These are phyloP conservation scores for Xerocomus brunneocitrinus DNA, from an alignment of 768 basidiomycete species.

Conservation along the genomic window DNA sequence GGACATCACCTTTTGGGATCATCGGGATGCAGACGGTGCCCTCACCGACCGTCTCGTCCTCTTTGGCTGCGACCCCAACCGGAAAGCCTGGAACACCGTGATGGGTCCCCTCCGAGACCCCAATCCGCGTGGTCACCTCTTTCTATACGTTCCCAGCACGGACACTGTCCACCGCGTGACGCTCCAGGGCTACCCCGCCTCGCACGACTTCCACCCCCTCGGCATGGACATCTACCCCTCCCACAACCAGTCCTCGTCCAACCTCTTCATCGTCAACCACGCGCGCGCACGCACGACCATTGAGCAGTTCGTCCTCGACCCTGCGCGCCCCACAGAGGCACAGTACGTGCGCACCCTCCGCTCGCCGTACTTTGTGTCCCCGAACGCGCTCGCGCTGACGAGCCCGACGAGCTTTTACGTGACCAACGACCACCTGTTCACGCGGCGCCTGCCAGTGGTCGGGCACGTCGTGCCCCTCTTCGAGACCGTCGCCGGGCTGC, in stretches of 20 bases:
- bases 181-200: conserved; percentile 49
- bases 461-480: conserved; percentile 47
- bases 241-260: conserved; percentile 42
- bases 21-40: conserved; percentile 36
- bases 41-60: conserved; percentile 43
- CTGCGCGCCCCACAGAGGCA: conserved; percentile 39
- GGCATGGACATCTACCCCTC: conserved; percentile 60
- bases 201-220: conserved; percentile 68
- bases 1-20: conserved; percentile 63
- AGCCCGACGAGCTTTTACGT: conserved; percentile 67
- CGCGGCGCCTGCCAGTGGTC: conserved; percentile 53
- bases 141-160: conserved; percentile 41
- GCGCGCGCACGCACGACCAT: conserved; percentile 55
- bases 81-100: conserved; percentile 68
- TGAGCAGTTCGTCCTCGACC: conserved; percentile 61
- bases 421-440: conserved; percentile 67
- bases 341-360: conserved; percentile 57
- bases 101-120: conserved; percentile 68
- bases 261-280: conserved; percentile 68
- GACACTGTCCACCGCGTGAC: conserved; percentile 36
- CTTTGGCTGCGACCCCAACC: conserved; percentile 39
- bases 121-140: conserved; percentile 53
- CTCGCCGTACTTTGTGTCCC: conserved; percentile 54
- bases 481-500: conserved; percentile 55
- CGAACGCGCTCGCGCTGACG: conserved; percentile 64